Base-by-base conservation (phyloP, 164 flowering plant species). In the Dillenia suffruticosa region DNA sequence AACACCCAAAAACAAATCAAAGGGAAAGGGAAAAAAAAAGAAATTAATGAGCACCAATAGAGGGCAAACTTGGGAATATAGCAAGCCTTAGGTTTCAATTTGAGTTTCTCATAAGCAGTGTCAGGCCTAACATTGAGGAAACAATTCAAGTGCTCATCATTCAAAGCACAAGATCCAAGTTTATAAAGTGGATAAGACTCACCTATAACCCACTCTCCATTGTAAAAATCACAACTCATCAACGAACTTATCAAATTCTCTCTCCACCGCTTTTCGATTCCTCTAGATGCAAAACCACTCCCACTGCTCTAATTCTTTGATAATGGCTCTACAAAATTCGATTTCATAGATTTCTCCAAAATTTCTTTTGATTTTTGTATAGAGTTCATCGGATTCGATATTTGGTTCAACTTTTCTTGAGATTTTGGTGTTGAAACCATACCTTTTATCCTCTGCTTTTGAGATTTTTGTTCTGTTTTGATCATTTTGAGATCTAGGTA, bases 41-140 rank as follows among this genome's bases (percentile, higher is more conserved):
- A 57, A 57, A 7, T 14, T 49, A 9, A 32, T 32, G 40, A 32
- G 40, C 40, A 32, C 40, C 32, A 3, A 26, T 3, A 26, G 32
- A 32, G 14, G 8, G 8, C 67, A 44, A 71, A 91, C 97, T 97
- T 88, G 46, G 99, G 99, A 16, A 94, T 65, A 48, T 61, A 74
- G 74, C 99, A 94, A 19, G 74, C 78, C 45, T 79, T 85, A 5
- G 99, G 99, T 74, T 91, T 84, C 99, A 97, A 94, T 64, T 82
- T 92, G 44, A 75, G 68, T 54, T 83, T 84, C 68, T 72, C 81
- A 63, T 63, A 91, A 47, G 67, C 71, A 10, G 56, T 66, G 72
- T 94, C 99, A 61, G 90, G 96, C 68, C 99, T 78, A 12, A 94
- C 93, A 71, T 94, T 94, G 32, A 51, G 61, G 58, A 81, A 64